These are phyloP conservation scores for Mortierella sp. DNA, from an alignment of 371 early-diverging fungal genomes.

Conservation along the genomic window DNA sequence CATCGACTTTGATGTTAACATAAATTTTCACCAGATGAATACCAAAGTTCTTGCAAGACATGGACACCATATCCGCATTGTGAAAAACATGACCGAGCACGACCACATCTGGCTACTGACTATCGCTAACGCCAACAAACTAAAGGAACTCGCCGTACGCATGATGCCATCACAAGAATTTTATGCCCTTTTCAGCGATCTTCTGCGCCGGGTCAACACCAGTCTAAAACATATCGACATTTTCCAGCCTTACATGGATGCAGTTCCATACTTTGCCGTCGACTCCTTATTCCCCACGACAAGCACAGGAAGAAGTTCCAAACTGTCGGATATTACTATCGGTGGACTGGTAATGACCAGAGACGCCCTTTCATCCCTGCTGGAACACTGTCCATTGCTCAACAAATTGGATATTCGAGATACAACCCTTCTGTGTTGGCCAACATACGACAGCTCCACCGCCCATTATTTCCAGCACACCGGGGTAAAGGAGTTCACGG, in stretches of 20 bases:
- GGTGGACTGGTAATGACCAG: constrained; percentile 3
- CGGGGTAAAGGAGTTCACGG: neutral
- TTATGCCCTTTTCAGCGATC: neutral
- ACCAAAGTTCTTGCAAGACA: constrained; percentile 4
- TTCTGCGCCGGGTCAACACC: neutral
- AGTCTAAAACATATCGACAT: neutral
- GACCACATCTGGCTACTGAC: neutral
- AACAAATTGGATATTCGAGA: neutral
- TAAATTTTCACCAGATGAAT: neutral
- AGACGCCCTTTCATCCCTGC: constrained; percentile 5
- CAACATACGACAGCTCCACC: neutral
- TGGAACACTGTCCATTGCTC: constrained; percentile 15
- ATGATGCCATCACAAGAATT: neutral
- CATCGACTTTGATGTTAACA: constrained; percentile 17
- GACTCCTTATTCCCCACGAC: no score
- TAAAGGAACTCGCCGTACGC: neutral
- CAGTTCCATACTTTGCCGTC: neutral
- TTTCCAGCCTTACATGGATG: no score
- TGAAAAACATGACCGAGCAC: constrained; percentile 8
- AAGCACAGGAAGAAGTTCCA: neutral
- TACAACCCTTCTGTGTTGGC: neutral
- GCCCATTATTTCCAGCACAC: neutral
- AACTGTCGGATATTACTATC: neutral
- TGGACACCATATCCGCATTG: constrained; percentile 18
- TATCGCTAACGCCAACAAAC: constrained; percentile 12